Conservation (phyloP, 495 filamentous ascomycete genomes). For the Hypoxylon perforatum region DNA sequence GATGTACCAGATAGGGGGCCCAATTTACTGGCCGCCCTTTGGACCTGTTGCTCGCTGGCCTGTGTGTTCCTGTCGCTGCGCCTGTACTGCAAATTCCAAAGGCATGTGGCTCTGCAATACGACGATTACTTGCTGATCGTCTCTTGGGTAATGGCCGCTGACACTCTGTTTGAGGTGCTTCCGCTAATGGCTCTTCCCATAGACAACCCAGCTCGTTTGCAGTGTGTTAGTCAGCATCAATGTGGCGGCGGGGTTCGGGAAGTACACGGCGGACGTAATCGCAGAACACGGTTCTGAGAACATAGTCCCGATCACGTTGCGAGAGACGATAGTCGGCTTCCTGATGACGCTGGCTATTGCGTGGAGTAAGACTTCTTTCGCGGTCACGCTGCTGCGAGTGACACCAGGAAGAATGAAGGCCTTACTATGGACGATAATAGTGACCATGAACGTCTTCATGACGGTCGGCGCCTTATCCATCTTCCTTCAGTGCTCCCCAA, state of each 20-base stretch:
- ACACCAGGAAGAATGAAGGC: slow-evolving; percentile 3
- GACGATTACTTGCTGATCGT: slow-evolving; percentile 48
- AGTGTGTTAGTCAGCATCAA: not conserved
- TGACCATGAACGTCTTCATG: slow-evolving; percentile 34
- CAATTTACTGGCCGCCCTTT: not conserved
- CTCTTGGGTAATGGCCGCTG: slow-evolving; percentile 34
- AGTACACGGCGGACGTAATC: not conserved
- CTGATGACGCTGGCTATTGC: not conserved
- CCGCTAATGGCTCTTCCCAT: not conserved
- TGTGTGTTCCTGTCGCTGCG: slow-evolving; percentile 39
- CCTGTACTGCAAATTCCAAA: slow-evolving; percentile 44
- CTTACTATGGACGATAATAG: slow-evolving; percentile 32
- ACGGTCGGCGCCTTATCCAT: slow-evolving; percentile 28
- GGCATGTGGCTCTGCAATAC: slow-evolving; percentile 44
- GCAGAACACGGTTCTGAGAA: not conserved
- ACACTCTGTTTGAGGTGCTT: not conserved
- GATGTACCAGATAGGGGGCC: not conserved
- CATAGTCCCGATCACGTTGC: not conserved
- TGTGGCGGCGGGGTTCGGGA: not conserved
- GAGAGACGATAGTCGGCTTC: slow-evolving; percentile 3
- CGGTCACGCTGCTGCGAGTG: slow-evolving; percentile 24
- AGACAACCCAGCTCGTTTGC: not conserved
- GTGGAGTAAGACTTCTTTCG: slow-evolving; percentile 25
- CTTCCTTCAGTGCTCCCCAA: slow-evolving; percentile 29
- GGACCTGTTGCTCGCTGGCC: not conserved